Evolutionary conservation across 768 basidiomycete genomes (phyloP).

Genomic region (Myochromella boudieri): DNA sequence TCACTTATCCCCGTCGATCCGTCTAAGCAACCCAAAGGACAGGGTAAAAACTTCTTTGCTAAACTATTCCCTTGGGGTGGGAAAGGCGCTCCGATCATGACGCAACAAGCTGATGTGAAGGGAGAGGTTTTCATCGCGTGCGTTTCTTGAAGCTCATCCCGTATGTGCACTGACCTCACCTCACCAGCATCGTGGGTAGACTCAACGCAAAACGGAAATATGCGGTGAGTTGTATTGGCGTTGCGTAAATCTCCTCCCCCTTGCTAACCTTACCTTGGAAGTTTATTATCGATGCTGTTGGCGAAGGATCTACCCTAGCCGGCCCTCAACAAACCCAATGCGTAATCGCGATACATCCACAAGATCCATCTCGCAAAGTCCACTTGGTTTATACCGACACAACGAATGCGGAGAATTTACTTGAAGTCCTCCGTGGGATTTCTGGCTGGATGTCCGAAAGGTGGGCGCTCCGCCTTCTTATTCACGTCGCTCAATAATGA

Average conservation of each 20-base stretch:
- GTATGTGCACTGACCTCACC: too few species aligned
- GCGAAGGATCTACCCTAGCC: not conserved
- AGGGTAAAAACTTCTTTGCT: too few species aligned
- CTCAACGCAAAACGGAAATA: constrained; percentile 9
- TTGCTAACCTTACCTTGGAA: not conserved
- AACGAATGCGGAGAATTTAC: constrained; percentile 8
- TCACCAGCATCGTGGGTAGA: constrained; percentile 9
- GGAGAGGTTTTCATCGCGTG: too few species aligned
- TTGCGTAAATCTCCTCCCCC: not conserved
- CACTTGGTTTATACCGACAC: constrained; percentile 10
- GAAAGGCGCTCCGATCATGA: too few species aligned
- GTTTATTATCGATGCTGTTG: constrained; percentile 10
- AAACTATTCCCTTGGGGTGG: too few species aligned
- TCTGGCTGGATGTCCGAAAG: constrained; percentile 11
- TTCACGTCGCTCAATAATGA: not conserved
- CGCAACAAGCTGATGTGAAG: too few species aligned
- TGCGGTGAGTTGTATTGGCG: not conserved
- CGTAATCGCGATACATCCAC: constrained; percentile 1
- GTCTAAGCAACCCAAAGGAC: too few species aligned
- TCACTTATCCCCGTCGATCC: too few species aligned
- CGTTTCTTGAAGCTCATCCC: too few species aligned
- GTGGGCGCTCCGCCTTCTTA: constrained; percentile 6
- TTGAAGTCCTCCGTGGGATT: constrained; percentile 6
- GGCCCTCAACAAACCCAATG: constrained; percentile 5
- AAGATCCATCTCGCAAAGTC: constrained; percentile 5